phyloP scores from a whole-genome alignment of 2,329 filamentous ascomycete species.

The Colletotrichum tropicale region DNA sequence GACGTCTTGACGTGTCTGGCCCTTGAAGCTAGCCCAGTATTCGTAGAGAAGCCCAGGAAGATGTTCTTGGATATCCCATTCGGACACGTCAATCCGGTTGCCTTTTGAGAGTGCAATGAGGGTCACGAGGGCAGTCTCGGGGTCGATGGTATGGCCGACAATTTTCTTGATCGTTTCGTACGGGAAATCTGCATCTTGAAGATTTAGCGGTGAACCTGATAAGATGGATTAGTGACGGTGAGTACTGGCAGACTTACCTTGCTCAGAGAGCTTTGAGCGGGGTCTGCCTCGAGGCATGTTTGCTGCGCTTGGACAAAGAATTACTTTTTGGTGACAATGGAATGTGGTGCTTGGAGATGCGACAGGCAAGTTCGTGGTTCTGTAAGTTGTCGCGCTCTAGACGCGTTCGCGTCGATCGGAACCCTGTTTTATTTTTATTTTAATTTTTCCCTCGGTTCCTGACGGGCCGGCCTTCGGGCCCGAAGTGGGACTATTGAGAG shows the following conservation, averaged over 20 bases:
- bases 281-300: conserved; percentile 3
- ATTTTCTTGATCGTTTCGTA: conserved; percentile 14
- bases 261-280: neutral
- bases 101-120: neutral
- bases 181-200: neutral
- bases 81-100: neutral
- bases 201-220: neutral
- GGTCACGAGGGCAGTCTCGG: conserved; percentile 4
- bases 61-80: conserved; percentile 16
- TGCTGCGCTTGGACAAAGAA: neutral
- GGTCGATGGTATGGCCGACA: neutral
- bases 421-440: neutral
- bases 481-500: neutral
- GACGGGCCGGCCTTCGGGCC: neutral
- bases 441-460: neutral
- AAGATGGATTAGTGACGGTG: neutral
- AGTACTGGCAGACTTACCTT: neutral
- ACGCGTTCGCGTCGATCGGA: conserved; percentile 8
- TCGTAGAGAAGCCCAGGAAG: neutral
- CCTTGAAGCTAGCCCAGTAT: conserved; percentile 9
- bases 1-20: conserved; percentile 10
- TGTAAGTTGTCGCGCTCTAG: neutral
- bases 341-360: neutral
- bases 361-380: neutral
- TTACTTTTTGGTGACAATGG: neutral